Evolutionary conservation across 495 filamentous ascomycete species (phyloP), one percentile per base, ranked within the genome.

Genomic region (Penicillium bialowiezense): DNA sequence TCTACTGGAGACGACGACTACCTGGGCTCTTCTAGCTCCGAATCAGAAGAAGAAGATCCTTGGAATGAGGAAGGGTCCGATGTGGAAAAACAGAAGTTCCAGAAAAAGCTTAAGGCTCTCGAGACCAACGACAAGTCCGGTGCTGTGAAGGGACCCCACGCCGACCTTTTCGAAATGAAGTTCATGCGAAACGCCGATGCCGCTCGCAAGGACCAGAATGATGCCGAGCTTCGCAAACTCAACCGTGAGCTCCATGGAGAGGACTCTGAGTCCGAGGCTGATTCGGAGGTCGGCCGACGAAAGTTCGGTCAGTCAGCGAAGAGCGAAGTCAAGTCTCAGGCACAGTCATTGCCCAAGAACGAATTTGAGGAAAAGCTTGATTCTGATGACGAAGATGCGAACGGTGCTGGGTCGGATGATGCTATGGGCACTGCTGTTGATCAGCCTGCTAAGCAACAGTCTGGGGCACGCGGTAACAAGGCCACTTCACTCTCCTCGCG

Each of bases 181-280:
- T 98, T 97, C 60, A 98, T 98, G 93, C 81, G 84, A 54, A 89
- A 84, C 34, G 91, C 90, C 10, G 90, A 97, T 52, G 87, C 84
- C 9, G 73, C 80, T 32, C 80, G 79, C 53, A 91, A 84, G 60
- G 82, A 82, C 44, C 75, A 83, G 50, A 97, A 97, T 46, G 89
- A 96, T 58, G 85, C 87, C 32, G 80, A 88, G 33, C 70, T 93
- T n/a, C 82, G 86, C 48, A 71, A 80, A 42, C 78, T 97, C 20
- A 80, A 87, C 32, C 81, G 82, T 50, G 88, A 95, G 28, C 71
- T 96, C 1, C 82, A 69, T 37, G 75, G 75, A 2, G 77, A 80
- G 31, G 81, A 79, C 5, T 72, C 72, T 7, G 67, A 80, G 35
- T 77, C 75, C 13, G 79, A 79, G n/a, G 77, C 77, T 18, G 78